These are phyloP conservation scores for Hura crepitans DNA, from an alignment of 441 rosid species.

Conservation along the genomic window DNA sequence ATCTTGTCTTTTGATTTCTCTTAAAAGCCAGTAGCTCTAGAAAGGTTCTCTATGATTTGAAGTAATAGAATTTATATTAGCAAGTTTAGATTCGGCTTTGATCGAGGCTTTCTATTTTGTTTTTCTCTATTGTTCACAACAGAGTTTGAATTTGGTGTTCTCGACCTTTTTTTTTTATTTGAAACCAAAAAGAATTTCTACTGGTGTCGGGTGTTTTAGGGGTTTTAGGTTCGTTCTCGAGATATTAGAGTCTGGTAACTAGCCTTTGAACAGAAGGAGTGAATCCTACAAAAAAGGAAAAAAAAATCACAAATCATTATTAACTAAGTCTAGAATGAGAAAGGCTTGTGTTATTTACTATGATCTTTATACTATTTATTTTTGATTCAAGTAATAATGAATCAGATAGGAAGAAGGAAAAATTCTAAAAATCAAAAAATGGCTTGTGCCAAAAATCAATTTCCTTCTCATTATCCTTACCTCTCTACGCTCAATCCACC, in stretches of 20 bases:
- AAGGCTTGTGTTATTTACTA: conserved; percentile 60
- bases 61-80: conserved; percentile 73
- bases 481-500: too few relatives aligned
- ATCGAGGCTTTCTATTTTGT: conserved; percentile 38
- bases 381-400: conserved; percentile 78
- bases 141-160: conserved; percentile 46
- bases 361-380: conserved; percentile 93
- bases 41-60: conserved; percentile 13
- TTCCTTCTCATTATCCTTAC: conserved; percentile 33
- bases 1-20: conserved; percentile 23
- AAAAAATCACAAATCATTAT: conserved; percentile 24
- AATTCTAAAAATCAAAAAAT: conserved; percentile 30
- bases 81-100: conserved; percentile 61
- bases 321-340: conserved; percentile 30
- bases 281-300: conserved; percentile 33
- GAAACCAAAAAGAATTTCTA: conserved; percentile 62
- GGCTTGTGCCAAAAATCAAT: conserved; percentile 49
- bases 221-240: conserved; percentile 31
- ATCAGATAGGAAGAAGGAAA: conserved; percentile 12
- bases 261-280: conserved; percentile 17
- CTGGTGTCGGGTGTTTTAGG: conserved; percentile 62
- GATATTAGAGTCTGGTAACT: conserved; percentile 39
- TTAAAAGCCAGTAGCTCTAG: conserved; percentile 12
- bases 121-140: conserved; percentile 59
- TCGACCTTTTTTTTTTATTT: conserved; percentile 64